phyloP scores from a whole-genome alignment of 2,329 filamentous ascomycete genomes.

The Fusarium sp. region DNA sequence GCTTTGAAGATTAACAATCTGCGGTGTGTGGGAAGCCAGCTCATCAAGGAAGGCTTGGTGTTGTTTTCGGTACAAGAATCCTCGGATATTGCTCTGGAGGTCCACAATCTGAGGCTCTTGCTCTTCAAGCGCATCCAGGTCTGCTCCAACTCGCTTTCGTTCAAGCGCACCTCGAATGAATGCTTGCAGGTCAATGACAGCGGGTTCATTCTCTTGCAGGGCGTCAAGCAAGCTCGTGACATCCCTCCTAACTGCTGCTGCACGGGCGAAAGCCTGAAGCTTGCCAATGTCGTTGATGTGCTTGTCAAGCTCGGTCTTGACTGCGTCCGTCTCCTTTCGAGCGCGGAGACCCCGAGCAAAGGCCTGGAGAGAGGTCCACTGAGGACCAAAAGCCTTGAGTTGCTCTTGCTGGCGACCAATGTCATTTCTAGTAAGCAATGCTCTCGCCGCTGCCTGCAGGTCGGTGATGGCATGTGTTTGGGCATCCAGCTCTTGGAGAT shows the following conservation, averaged over 20 bases:
- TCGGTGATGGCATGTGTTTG: conserved; percentile 63
- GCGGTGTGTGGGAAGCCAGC: conserved; percentile 75
- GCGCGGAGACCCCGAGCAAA: conserved; percentile 60
- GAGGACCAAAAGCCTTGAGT: conserved; percentile 61
- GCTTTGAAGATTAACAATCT: conserved; percentile 78
- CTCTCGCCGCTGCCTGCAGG: conserved; percentile 76
- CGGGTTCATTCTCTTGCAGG: conserved; percentile 59
- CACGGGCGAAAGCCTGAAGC: conserved; percentile 66
- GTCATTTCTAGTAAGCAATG: conserved; percentile 68
- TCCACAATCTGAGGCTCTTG: conserved; percentile 68
- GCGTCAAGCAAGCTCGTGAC: conserved; percentile 61
- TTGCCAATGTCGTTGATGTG: conserved; percentile 58
- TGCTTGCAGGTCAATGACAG: conserved; percentile 67
- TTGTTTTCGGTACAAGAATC: conserved; percentile 71
- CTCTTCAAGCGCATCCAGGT: conserved; percentile 67
- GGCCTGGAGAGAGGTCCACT: conserved; percentile 61
- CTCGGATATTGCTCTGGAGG: conserved; percentile 76
- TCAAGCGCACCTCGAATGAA: conserved; percentile 71
- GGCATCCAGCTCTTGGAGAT: conserved; percentile 64
- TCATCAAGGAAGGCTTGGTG: conserved; percentile 74
- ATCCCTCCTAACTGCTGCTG: conserved; percentile 64
- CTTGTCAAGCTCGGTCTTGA: conserved; percentile 61
- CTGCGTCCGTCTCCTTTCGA: conserved; percentile 57
- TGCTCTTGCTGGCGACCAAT: conserved; percentile 63
- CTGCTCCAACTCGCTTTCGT: conserved; percentile 61